A percentile compares a stretch with the other conserved stretches of the same genome.
These are phyloP conservation scores for Delphinella strobiligena DNA, from an alignment of 2,329 filamentous ascomycete species.

Conservation along the genomic window DNA sequence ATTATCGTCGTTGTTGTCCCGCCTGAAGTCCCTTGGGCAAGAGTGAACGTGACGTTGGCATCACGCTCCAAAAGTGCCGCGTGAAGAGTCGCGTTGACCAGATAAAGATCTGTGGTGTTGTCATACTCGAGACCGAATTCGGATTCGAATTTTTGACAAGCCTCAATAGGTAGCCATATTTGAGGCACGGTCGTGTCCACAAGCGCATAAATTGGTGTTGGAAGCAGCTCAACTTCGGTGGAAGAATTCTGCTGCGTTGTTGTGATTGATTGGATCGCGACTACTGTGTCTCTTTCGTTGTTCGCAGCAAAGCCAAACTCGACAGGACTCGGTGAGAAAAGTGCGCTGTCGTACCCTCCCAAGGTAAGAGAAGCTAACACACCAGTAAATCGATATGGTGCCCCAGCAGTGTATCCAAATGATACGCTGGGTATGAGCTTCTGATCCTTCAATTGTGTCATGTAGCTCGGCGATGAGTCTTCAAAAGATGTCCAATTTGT, in stretches of 20 bases:
- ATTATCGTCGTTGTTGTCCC: constrained; percentile 30
- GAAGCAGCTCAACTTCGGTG: constrained; percentile 24
- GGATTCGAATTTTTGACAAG: constrained; percentile 22
- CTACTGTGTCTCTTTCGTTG: constrained; percentile 47
- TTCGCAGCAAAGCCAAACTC: constrained; percentile 46
- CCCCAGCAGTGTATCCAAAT: constrained; percentile 65
- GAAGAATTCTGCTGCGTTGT: constrained; percentile 20
- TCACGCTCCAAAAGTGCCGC: constrained; percentile 22
- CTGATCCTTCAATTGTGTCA: constrained; percentile 40
- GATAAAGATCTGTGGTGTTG: constrained; percentile 21
- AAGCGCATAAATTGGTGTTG: constrained; percentile 28
- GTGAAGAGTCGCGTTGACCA: constrained; percentile 26
- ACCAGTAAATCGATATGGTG: constrained; percentile 46
- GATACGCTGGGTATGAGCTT: constrained; percentile 58
- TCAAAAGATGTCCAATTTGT: constrained; percentile 40
- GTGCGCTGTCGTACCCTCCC: constrained; percentile 56
- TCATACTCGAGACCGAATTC: constrained; percentile 28
- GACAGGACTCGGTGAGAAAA: constrained; percentile 49
- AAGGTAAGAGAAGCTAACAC: constrained; percentile 43
- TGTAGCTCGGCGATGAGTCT: constrained; percentile 43
- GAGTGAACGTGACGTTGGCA: constrained; percentile 31
- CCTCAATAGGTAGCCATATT: constrained; percentile 27
- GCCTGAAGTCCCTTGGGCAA: constrained; percentile 24
- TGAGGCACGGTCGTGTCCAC: constrained; percentile 29
- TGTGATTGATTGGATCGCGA: constrained; percentile 37